Conservation (phyloP, 78 protist species). For the Planoprotostelium fungivorum region DNA sequence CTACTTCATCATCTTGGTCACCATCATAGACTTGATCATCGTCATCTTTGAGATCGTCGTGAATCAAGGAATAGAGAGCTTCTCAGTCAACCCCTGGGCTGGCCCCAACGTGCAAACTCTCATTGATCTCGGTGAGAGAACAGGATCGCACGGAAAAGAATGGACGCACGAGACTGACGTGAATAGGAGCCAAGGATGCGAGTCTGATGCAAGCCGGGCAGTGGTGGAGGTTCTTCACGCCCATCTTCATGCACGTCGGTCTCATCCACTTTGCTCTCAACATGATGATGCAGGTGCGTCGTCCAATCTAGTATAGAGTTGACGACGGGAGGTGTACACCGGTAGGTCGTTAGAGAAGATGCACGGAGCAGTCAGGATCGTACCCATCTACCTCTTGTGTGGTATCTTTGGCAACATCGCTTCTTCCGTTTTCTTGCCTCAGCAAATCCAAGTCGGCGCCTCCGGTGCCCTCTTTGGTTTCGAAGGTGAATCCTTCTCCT, state of each 20-base stretch:
- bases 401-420: slow-evolving; percentile 54
- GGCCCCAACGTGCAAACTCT: slow-evolving; percentile 34
- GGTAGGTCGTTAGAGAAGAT: slow-evolving; percentile 50
- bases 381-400: slow-evolving; percentile 50
- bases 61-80: slow-evolving; percentile 42
- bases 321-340: background rate
- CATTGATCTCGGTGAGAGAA: slow-evolving; percentile 35
- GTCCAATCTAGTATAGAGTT: background rate
- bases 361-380: slow-evolving; percentile 55
- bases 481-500: background rate
- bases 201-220: slow-evolving; percentile 28
- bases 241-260: slow-evolving; percentile 60
- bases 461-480: slow-evolving; percentile 62
- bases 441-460: slow-evolving; percentile 54
- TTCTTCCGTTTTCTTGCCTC: slow-evolving; percentile 40
- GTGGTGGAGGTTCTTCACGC: slow-evolving; percentile 69
- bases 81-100: slow-evolving; percentile 60
- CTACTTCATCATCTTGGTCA: slow-evolving; percentile 38
- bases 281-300: slow-evolving; percentile 36
- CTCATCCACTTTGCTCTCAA: slow-evolving; percentile 48
- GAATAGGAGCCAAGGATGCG: slow-evolving; percentile 35
- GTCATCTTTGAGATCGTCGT: slow-evolving; percentile 46
- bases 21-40: slow-evolving; percentile 23
- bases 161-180: background rate
- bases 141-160: too few relatives aligned